Conservation (phyloP, 75 land plant genomes). For the Chamaecyparis obtusa region DNA sequence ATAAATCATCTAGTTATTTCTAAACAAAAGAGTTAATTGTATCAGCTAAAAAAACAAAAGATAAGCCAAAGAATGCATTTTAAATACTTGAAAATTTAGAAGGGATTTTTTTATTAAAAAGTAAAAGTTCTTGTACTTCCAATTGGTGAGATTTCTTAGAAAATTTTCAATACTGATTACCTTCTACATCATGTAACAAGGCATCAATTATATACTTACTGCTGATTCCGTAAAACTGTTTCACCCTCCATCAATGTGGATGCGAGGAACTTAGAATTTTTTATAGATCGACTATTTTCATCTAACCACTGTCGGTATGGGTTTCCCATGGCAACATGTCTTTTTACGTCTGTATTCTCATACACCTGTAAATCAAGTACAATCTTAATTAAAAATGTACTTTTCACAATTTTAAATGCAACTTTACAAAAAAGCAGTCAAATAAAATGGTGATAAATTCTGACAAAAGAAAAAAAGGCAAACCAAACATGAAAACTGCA, state of each 20-base stretch:
- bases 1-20: background rate
- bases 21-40: background rate
- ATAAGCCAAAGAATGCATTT: background rate
- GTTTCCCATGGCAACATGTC: constrained; percentile 69
- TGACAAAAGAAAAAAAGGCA: background rate
- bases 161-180: background rate
- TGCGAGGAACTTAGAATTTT: constrained; percentile 57
- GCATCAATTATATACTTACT: constrained; percentile 44
- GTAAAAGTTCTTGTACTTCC: background rate
- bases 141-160: background rate
- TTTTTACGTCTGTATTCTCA: constrained; percentile 98
- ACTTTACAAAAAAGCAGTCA: background rate
- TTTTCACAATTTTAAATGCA: background rate
- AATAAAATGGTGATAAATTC: background rate
- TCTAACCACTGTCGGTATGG: constrained; percentile 90
- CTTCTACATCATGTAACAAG: background rate
- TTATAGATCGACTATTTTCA: constrained; percentile 66
- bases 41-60: background rate
- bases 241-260: constrained; percentile 69
- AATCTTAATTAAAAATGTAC: background rate
- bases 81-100: background rate
- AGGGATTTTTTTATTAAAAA: background rate
- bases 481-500: background rate
- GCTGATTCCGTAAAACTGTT: constrained; percentile 67
- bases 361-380: constrained; percentile 53